Base-by-base conservation (phyloP, 2,329 filamentous ascomycete species). In the Diaporthe sp. region DNA sequence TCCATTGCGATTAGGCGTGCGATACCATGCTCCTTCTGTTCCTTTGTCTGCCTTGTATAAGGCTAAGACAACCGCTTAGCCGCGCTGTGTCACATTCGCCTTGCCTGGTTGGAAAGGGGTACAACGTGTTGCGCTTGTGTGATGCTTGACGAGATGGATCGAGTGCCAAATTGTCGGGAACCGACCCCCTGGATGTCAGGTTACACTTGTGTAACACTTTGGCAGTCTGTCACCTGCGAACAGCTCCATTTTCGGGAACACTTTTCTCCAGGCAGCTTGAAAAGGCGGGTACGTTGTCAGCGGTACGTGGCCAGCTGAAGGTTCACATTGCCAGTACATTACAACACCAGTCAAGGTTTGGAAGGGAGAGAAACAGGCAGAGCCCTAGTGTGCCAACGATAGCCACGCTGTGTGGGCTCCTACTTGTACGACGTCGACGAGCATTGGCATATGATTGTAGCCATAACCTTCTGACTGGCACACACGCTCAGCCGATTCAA, bases 21-120 rank as follows among this genome's bases (percentile, higher is more conserved):
- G 42, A 39, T 34, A 59, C 8, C 39, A 4, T 15, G 34, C 25
- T 51, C 49, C 31, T 42, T 39, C 28, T 42, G 39, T 37, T 15
- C 58, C 44, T 15, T 25, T 31, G 46, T 73, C 58, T 65, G 58
- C 71, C 71, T 73, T 57, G 46, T 65, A 28, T 57, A 57, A 28
- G 46, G 58, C 71, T 46, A 62, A 73, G 71, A 62, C 61, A 55
- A 55, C 71, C 59, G 58, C 71, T 73, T 73, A 73, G 71, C 25
- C 71, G 71, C 70, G 49, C 44, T 49, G 70, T 72, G 57, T 62
- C 34, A 53, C 70, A 37, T 31, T 34, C 39, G 55, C 55, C 39
- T 53, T 37, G 39, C 19, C 37, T 37, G 31, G n/a, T 44, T 34
- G 34, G 19, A 13, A 37, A 28, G 17, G 34, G 25, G 53, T n/a